Evolutionary conservation across 2,329 filamentous ascomycete species (phyloP).

Genomic region (Fusarium neocosmosporiellum): DNA sequence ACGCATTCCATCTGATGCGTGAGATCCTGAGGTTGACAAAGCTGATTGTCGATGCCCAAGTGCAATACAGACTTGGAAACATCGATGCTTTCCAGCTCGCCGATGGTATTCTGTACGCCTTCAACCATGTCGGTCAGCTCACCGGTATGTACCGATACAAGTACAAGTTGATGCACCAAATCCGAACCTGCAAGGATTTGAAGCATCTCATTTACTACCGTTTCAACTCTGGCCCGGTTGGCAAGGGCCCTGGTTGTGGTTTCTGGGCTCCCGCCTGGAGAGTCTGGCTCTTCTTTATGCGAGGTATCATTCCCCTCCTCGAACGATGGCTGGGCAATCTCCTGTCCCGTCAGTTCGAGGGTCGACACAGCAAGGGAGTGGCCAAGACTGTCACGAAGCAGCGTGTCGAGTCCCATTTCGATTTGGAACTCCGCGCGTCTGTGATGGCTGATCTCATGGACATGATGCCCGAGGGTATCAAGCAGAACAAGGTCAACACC

Average conservation of each 20-base stretch:
- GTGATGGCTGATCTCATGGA: constrained; percentile 99
- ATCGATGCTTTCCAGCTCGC: constrained; percentile 99
- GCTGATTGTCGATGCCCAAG: constrained; percentile 97
- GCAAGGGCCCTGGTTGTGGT: constrained; percentile 96
- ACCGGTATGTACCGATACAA: constrained; percentile 99
- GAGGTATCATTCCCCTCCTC: constrained; percentile 94
- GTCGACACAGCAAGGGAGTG: constrained; percentile 97
- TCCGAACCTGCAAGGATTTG: constrained; percentile 97
- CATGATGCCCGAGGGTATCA: constrained; percentile 99
- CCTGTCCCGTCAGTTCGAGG: constrained; percentile 96
- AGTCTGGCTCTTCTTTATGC: constrained; percentile 99
- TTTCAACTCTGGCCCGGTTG: constrained; percentile 96
- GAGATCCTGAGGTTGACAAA: constrained; percentile 97
- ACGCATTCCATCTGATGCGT: constrained; percentile 98
- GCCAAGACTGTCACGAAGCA: constrained; percentile 99
- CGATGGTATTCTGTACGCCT: constrained; percentile 98
- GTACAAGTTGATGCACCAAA: constrained; percentile 99
- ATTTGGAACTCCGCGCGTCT: constrained; percentile 94
- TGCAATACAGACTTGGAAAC: constrained; percentile 96
- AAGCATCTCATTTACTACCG: constrained; percentile 99
- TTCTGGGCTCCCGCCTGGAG: constrained; percentile 99
- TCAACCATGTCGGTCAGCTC: constrained; percentile 98
- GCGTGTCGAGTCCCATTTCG: constrained; percentile 98
- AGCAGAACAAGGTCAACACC: constrained; percentile 99
- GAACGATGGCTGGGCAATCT: constrained; percentile 98